Evolutionary conservation across 2,329 filamentous ascomycete species (phyloP), one percentile per base, ranked within the genome.

Genomic region (Hortaea sp.): DNA sequence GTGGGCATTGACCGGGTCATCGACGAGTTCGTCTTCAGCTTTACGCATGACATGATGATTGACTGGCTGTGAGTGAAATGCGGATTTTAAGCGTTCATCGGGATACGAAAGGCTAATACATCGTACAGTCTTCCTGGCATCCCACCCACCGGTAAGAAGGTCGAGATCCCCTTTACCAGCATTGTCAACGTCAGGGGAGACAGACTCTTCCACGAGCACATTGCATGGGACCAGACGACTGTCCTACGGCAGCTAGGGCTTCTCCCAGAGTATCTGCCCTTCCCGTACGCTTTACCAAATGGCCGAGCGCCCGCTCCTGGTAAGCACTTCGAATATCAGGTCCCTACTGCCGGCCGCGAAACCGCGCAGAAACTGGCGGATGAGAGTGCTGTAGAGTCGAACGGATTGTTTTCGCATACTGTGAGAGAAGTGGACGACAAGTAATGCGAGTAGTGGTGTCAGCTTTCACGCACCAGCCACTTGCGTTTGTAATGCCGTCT

Each of bases 1-100:
- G 68, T 88, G 0, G 84, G 84, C 0, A 74, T 82, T 0, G 84
- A 89, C 56, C 74, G 84, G 0, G 74, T 89, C 0, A 74, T 86
- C 2, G 82, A 86, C 51, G 82, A 86, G 57, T 85, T 86, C 51
- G 69, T 84, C 12, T 78, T 78, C 59, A 74, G 70, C 20, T 76
- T 82, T 44, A 84, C 80, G 0, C 82, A 86, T 53, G 71, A 77
- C 46, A 70, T 65, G 11, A 67, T 72, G n/a, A 68, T 85, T 1
- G 80, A 84, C 57, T 86, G 81, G 82, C 68, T 87, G 80, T 84
- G 63, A 63, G 77, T 69, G 7, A 10, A 27, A 9, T n/a, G 3
- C 3, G 5, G 9, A 29, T 11, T 28, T 20, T 39, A 38, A 20
- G 20, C 20, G 20, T 20, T 20, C 20, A 20, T 20, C 20, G 20